Percentiles rank a stretch among this genome's conserved stretches.
These are phyloP conservation scores for Fusarium equiseti DNA, from an alignment of 2,329 filamentous ascomycete genomes.

Conservation along the genomic window DNA sequence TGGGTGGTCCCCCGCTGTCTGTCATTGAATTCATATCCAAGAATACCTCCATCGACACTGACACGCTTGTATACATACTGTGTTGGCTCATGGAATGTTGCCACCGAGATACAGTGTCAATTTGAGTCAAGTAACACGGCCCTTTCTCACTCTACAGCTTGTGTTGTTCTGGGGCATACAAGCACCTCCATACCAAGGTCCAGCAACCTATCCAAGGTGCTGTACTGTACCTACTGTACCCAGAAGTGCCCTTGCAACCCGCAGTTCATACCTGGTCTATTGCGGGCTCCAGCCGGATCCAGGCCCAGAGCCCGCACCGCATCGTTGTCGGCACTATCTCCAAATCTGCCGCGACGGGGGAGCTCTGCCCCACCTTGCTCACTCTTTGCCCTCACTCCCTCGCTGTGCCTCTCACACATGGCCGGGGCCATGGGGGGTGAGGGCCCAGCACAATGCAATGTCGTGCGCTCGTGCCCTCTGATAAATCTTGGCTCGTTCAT, in stretches of 20 bases:
- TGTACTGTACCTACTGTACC: conserved; percentile 20
- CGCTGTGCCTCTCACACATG: conserved; percentile 46
- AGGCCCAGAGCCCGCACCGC: conserved; percentile 40
- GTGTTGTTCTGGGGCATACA: conserved; percentile 7
- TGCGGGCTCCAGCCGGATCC: conserved; percentile 40
- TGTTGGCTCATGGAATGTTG: conserved; percentile 1
- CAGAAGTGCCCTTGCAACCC: conserved; percentile 36
- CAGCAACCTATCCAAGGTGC: conserved; percentile 29
- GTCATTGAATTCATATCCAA: conserved; percentile 38
- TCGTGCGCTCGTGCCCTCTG: conserved; percentile 48
- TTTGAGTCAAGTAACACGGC: conserved; percentile 26
- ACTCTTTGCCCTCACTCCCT: conserved; percentile 46
- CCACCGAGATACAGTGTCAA: conserved; percentile 31
- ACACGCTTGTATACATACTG: conserved; percentile 36
- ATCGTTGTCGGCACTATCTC: conserved; percentile 49
- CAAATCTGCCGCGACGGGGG: conserved; percentile 48
- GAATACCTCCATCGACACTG: conserved; percentile 34
- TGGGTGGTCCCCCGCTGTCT: conserved; percentile 46
- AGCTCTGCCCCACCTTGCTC: conserved; percentile 46
- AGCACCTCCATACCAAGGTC: conserved; percentile 24
- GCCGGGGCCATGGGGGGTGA: conserved; percentile 45
- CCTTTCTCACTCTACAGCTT: conserved; percentile 24
- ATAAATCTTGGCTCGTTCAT: conserved; percentile 50
- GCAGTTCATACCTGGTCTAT: conserved; percentile 39
- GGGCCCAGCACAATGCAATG: conserved; percentile 49